Percentiles rank a stretch among this genome's conserved stretches.
These are phyloP conservation scores for Microbotryum scabiosae DNA, from an alignment of 1,284 basidiomycete genomes.

Conservation along the genomic window DNA sequence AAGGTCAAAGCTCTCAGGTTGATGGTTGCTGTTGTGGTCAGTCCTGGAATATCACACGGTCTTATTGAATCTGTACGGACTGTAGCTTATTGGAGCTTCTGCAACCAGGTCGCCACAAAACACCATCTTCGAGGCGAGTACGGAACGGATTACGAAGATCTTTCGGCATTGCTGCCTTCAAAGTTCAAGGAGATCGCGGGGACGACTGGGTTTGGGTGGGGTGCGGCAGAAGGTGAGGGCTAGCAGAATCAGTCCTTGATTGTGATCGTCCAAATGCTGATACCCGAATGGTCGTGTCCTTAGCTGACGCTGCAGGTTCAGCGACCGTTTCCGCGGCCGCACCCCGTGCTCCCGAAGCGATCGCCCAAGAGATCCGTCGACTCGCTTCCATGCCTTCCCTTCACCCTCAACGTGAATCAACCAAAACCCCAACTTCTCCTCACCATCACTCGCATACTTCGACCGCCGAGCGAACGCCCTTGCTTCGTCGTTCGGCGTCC, in stretches of 20 bases:
- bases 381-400: too few species aligned
- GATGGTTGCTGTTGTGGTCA: conserved; percentile 30
- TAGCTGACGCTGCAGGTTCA: too few species aligned
- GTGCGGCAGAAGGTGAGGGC: conserved; percentile 18
- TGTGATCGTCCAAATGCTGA: too few species aligned
- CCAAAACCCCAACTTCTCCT: too few species aligned
- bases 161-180: conserved; percentile 10
- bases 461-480: conserved; percentile 18
- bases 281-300: too few species aligned
- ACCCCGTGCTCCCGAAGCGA: too few species aligned
- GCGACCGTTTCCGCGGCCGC: too few species aligned
- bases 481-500: conserved; percentile 4
- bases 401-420: too few species aligned
- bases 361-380: too few species aligned
- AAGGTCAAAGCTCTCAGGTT: conserved; percentile 32
- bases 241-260: too few species aligned
- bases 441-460: too few species aligned
- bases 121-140: conserved; percentile 36
- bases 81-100: background rate
- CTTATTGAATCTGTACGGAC: background rate
- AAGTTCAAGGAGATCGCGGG: conserved; percentile 4
- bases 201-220: conserved; percentile 14
- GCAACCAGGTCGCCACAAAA: conserved; percentile 27
- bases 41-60: background rate
- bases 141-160: conserved; percentile 35